Conservation (phyloP, 306 rosid species). For the Astragalus glycyphyllos region DNA sequence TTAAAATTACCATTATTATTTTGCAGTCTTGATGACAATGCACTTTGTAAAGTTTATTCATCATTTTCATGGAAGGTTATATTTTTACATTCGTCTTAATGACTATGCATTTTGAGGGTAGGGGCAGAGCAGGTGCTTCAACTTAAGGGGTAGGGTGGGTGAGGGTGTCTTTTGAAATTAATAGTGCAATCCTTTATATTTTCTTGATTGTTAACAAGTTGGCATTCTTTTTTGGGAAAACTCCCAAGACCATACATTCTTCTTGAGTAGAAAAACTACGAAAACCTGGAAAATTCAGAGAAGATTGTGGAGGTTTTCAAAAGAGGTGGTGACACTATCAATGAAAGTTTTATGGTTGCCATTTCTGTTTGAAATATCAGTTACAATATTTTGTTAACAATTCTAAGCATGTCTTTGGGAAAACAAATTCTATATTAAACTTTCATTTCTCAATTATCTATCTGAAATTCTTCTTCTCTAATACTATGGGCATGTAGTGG, state of each 20-base stretch:
- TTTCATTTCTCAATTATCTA: neutral
- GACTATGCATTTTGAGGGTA: neutral
- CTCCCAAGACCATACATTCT: no score
- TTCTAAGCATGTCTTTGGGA: neutral
- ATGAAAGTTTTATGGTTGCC: neutral
- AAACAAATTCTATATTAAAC: neutral
- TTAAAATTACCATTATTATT: neutral
- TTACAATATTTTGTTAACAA: neutral
- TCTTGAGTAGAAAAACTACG: no score
- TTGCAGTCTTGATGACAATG: neutral
- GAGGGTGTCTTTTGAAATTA: neutral
- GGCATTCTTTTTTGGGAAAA: neutral
- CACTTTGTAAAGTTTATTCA: neutral
- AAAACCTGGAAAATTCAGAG: neutral
- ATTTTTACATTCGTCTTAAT: neutral
- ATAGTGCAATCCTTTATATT: neutral
- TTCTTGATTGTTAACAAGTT: neutral
- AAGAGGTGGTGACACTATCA: neutral
- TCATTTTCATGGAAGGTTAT: neutral
- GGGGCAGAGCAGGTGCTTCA: neutral
- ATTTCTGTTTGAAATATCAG: neutral
- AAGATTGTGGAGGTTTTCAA: neutral
- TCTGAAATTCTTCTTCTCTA: no score
- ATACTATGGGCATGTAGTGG: neutral
- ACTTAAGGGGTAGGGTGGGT: neutral